phyloP scores from a whole-genome alignment of 345 rosid genomes.

The Eucalyptus pauciflora region DNA sequence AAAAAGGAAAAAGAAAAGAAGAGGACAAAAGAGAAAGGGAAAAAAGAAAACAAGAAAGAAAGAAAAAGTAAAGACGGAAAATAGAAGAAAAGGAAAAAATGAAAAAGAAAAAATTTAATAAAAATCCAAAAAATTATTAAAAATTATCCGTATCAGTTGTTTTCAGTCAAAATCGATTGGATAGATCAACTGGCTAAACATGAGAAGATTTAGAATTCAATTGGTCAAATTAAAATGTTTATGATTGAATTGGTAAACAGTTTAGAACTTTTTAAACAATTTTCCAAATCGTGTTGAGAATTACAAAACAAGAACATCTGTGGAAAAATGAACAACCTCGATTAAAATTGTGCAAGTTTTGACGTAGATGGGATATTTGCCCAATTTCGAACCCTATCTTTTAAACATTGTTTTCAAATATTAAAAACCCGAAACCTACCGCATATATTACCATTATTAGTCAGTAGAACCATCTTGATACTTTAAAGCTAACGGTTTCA shows the following conservation, averaged over 20 bases:
- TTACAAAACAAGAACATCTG: too few relatives aligned
- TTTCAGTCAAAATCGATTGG: too few relatives aligned
- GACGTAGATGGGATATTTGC: neutral
- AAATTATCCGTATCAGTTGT: accelerated
- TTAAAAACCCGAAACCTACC: neutral
- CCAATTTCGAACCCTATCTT: neutral
- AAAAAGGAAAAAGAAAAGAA: neutral
- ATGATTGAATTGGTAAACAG: accelerated
- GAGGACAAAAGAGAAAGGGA: too few relatives aligned
- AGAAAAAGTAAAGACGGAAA: neutral
- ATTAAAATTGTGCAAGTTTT: neutral
- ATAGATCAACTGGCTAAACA: too few relatives aligned
- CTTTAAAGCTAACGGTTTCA: neutral
- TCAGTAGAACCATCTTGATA: neutral
- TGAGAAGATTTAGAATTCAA: neutral
- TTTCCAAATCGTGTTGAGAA: neutral
- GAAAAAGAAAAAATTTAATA: accelerated
- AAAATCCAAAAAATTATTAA: too few relatives aligned
- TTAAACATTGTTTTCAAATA: neutral
- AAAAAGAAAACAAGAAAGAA: too few relatives aligned
- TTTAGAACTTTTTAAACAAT: neutral
- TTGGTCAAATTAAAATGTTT: neutral
- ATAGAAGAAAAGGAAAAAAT: too few relatives aligned
- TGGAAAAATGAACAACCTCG: neutral
- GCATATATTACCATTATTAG: neutral